Evolutionary conservation across 305 asterid genomes (phyloP).

Genomic region (Euphrasia arctica): DNA sequence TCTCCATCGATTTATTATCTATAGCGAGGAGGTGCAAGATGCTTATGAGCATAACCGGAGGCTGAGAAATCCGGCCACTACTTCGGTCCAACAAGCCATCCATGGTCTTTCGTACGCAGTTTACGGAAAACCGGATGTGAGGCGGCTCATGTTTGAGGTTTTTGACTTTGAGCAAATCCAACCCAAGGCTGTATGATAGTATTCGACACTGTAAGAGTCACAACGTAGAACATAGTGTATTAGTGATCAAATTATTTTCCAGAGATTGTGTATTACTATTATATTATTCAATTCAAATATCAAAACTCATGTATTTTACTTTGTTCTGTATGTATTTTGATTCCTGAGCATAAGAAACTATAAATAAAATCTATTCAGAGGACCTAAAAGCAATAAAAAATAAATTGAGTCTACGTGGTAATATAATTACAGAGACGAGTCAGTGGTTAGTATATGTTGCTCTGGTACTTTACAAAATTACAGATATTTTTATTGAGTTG

Average conservation of each 20-base stretch:
- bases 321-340: no score
- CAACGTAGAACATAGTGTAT: not conserved
- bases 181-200: slow-evolving; percentile 55
- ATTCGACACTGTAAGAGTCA: not conserved
- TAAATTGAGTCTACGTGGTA: no score
- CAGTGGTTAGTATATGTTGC: no score
- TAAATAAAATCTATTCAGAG: no score
- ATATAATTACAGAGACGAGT: no score
- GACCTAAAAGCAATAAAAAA: no score
- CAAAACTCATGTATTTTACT: not conserved
- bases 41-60: slow-evolving; percentile 84
- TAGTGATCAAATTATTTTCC: not conserved
- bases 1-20: slow-evolving; percentile 79
- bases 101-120: slow-evolving; percentile 84
- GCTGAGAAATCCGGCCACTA: slow-evolving; percentile 94
- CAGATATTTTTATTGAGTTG: no score
- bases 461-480: no score
- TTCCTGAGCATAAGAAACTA: no score
- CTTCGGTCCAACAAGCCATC: slow-evolving; percentile 91
- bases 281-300: no score
- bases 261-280: not conserved
- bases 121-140: slow-evolving; percentile 85
- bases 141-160: slow-evolving; percentile 97
- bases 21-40: slow-evolving; percentile 85
- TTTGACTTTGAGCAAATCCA: slow-evolving; percentile 93